Evolutionary conservation across 208 protist species (phyloP).

Genomic region (Trypanosoma mega): DNA sequence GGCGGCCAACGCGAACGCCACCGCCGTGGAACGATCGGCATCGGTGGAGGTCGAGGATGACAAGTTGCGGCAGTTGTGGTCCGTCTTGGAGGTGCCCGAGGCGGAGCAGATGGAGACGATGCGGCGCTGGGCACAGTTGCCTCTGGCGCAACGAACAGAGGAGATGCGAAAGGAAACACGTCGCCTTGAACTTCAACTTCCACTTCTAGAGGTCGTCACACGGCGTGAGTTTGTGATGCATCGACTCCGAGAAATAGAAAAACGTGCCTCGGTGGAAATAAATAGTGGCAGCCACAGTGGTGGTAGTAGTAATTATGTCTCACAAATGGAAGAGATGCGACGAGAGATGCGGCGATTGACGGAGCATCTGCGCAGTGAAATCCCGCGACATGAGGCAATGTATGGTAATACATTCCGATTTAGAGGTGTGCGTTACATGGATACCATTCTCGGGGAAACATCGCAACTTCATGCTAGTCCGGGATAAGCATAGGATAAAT

Average conservation of each 20-base stretch:
- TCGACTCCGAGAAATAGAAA: constrained; percentile 29
- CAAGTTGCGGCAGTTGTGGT: constrained; percentile 52
- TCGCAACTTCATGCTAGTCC: too few relatives aligned
- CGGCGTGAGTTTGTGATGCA: constrained; percentile 66
- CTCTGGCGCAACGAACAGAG: constrained; percentile 7
- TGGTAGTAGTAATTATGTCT: constrained; percentile 2
- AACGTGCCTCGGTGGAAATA: not conserved
- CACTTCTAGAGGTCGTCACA: constrained; percentile 69
- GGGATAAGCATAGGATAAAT: too few relatives aligned
- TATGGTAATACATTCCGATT: constrained; percentile 46
- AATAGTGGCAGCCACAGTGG: too few relatives aligned
- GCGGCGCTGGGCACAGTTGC: constrained; percentile 16
- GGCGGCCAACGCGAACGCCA: too few relatives aligned
- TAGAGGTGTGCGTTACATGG: constrained; percentile 45
- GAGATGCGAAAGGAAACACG: constrained; percentile 36
- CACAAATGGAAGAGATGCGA: constrained; percentile 22
- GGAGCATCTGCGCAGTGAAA: constrained; percentile 43
- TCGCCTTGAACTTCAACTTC: constrained; percentile 62
- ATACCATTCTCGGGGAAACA: constrained; percentile 25
- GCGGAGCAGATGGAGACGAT: constrained; percentile 32
- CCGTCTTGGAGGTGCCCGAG: constrained; percentile 45
- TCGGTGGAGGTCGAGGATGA: not conserved
- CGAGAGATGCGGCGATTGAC: constrained; percentile 49
- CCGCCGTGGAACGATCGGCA: too few relatives aligned
- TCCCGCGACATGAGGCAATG: constrained; percentile 51